A percentile compares a stretch with the other conserved stretches of the same genome.
phyloP scores from a whole-genome alignment of 2,329 filamentous ascomycete species.

The Pyrenochaeta sp. region DNA sequence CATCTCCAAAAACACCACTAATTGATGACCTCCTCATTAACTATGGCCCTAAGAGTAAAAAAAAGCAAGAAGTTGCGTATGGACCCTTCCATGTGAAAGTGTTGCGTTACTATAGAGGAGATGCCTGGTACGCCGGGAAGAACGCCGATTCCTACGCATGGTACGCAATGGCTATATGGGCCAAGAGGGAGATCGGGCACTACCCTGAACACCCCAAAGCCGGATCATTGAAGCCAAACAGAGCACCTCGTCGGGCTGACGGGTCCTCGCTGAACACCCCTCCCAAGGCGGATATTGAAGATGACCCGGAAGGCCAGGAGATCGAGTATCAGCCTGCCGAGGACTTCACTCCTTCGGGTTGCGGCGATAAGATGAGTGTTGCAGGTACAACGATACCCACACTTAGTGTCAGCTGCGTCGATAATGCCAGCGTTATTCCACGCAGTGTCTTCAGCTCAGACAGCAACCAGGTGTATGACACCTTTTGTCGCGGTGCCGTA shows the following conservation, averaged over 20 bases:
- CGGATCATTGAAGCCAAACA: background rate
- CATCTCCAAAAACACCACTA: background rate
- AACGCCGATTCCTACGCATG: slow-evolving; percentile 1
- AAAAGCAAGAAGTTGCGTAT: background rate
- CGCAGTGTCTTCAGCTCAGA: too few species aligned
- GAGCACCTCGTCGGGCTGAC: background rate
- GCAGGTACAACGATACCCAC: too few species aligned
- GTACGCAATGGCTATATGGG: slow-evolving; percentile 3
- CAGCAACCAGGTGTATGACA: too few species aligned
- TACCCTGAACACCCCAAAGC: background rate
- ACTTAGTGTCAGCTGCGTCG: too few species aligned
- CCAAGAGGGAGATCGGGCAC: slow-evolving; percentile 2
- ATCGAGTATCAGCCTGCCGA: too few species aligned
- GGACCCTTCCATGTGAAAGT: background rate
- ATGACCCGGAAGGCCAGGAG: too few species aligned
- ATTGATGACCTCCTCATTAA: background rate
- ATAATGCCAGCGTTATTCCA: too few species aligned
- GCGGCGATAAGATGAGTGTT: too few species aligned
- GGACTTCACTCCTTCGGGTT: too few species aligned
- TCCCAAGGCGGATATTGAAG: too few species aligned
- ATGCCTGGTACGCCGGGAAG: slow-evolving; percentile 2
- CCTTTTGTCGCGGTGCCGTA: too few species aligned
- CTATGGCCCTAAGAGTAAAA: background rate
- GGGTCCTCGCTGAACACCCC: too few species aligned
- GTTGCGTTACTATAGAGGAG: background rate